Conservation (phyloP, 1,284 basidiomycete genomes). For the Papiliotrema nemorosa region DNA sequence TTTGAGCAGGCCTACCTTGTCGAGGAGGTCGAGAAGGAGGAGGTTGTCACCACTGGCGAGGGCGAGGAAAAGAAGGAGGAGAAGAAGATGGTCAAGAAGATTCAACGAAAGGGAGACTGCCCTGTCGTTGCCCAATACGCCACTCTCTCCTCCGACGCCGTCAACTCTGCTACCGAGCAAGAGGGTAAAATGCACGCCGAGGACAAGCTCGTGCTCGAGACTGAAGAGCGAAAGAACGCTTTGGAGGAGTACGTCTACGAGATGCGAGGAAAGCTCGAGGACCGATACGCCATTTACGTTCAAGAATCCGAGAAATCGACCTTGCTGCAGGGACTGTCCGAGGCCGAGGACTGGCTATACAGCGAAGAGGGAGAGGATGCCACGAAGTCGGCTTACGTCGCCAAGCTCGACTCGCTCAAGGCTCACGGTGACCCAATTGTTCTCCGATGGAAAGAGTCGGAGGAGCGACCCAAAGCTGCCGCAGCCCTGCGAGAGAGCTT, state of each 20-base stretch:
- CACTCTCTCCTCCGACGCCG: slow-evolving; percentile 59
- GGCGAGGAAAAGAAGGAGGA: slow-evolving; percentile 65
- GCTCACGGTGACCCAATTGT: slow-evolving; percentile 77
- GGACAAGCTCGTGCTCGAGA: slow-evolving; percentile 92
- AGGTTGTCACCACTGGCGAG: slow-evolving; percentile 53
- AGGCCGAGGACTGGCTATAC: slow-evolving; percentile 93
- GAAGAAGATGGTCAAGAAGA: slow-evolving; percentile 58
- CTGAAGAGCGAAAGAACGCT: slow-evolving; percentile 95
- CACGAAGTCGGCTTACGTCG: slow-evolving; percentile 81
- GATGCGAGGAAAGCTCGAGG: slow-evolving; percentile 83
- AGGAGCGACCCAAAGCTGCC: slow-evolving; percentile 70
- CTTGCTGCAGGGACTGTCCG: slow-evolving; percentile 64
- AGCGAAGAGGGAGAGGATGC: slow-evolving; percentile 92
- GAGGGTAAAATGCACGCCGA: slow-evolving; percentile 81
- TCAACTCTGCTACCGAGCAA: slow-evolving; percentile 68
- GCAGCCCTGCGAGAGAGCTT: slow-evolving; percentile 75
- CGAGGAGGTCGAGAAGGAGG: slow-evolving; percentile 73
- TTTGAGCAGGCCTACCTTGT: slow-evolving; percentile 76
- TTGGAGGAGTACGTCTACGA: slow-evolving; percentile 97
- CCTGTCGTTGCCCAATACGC: slow-evolving; percentile 64
- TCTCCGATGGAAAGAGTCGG: slow-evolving; percentile 72
- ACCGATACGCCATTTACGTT: slow-evolving; percentile 71
- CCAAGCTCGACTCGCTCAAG: slow-evolving; percentile 73
- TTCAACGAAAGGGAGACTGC: slow-evolving; percentile 76
- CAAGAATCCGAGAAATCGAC: slow-evolving; percentile 70